Evolutionary conservation across 768 basidiomycete species (phyloP), one percentile per base, ranked within the genome.

Genomic region (Phlebiopsis flavidoalba): DNA sequence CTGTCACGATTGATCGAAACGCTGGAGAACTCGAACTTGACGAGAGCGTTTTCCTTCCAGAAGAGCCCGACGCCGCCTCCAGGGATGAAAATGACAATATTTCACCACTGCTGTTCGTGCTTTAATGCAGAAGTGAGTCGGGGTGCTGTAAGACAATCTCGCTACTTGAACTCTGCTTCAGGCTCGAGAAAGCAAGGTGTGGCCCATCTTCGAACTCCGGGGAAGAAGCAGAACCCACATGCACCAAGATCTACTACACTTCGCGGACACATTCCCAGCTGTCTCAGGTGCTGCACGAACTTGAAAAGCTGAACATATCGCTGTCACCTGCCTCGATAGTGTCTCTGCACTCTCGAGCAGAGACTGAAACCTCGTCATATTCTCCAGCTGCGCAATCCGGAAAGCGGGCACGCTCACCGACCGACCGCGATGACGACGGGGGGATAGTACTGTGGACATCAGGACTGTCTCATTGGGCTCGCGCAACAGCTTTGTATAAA

Each of bases 181-280:
- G 59, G 17, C 33, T 62, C 4, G 60, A 62, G 14, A 53, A 51
- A 49, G 33, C 53, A 33, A 51, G 40, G 31, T 3, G 48, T 17
- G 36, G 49, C 35, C 8, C 33, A 3, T 8, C 40, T 6, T 48
- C 56, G 8, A 53, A n/a, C 22, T 37, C 37, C 1, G 10, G 8
- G 10, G 33, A 15, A 10, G 55, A 63, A 37, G 65, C 68, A 49
- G 86, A 86, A 62, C 79, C 80, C 15, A 79, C 80, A 4, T 90
- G 88, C 68, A 88, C 84, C 40, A 91, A 93, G 78, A 88, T 98
- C 62, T 97, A 86, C 72, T 97, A 95, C 69, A 91, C 95, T 0
- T 98, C 97, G 0, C 81, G 96, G 35, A 99, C 96, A 0, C 96
- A 99, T 73, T 95, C 95, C 1, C 96, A 99, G 68, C 83, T 99